Base-by-base conservation (phyloP, 805 yeast genomes). In the Scheffersomyces spartinae region DNA sequence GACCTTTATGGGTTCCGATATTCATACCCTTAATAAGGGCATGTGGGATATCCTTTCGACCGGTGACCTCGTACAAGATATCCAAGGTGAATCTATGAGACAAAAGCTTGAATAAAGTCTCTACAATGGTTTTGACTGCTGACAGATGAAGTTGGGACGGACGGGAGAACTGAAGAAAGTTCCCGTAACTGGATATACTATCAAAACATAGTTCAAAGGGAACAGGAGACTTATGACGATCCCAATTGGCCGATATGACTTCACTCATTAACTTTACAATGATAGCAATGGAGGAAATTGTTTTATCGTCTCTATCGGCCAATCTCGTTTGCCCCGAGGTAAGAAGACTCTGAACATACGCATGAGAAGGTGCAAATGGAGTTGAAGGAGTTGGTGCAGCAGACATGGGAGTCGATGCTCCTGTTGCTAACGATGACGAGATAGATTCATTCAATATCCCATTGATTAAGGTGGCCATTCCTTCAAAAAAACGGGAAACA, bases 221-320 rank as follows among this genome's bases (percentile, higher is more conserved):
- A 26, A 27, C 20, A 25, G n/a, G 12, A n/a, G 32, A 24, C n/a
- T 21, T 25, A 6, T 36, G 38, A 15, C 47, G 27, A 17, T 42
- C 39, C 65, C 64, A 59, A 30, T 36, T 37, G 9, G 27, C 34
- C 26, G 43, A 35, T 13, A 58, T 40, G 4, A 55, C 34, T 17
- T 43, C 42, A 3, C 49, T 31, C 6, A 60, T 39, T 12, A 60
- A 38, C 30, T 45, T 52, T 11, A 52, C 38, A 4, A 56, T 33
- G 13, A 59, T 36, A 14, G 57, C 38, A 1, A 55, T 48, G 13
- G 60, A 49, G 6, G 50, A 30, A 12, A 59, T 27, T 11, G 46
- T 37, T 24, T 45, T 47, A 18, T 47, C 53, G 30, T 53, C 55
- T 10, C 50, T 35, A 10, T 49, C 53, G 18, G 37, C 32, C 15